Conservation (phyloP, 83 land plant genomes). For the Diphasiastrum complanatum region DNA sequence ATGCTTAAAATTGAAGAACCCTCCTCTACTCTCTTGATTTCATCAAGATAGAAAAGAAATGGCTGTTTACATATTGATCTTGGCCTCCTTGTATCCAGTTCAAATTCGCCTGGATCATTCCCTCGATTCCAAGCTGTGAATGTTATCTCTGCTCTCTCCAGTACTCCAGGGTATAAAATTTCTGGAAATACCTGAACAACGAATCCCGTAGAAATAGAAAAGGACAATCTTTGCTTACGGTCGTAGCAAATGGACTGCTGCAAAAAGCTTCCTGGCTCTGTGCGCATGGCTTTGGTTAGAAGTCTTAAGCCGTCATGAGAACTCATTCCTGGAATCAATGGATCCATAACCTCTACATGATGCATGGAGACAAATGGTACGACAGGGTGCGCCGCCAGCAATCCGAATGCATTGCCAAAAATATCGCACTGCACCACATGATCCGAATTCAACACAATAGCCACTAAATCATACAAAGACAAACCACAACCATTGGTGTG, state of each 20-base stretch:
- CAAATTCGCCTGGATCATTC: slow-evolving; percentile 41
- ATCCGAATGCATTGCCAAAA: slow-evolving; percentile 55
- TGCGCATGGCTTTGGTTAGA: slow-evolving; percentile 32
- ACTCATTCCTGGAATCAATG: slow-evolving; percentile 35
- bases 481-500: too few relatives aligned
- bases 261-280: slow-evolving; percentile 47
- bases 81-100: slow-evolving; percentile 53
- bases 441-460: too few relatives aligned
- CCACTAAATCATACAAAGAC: too few relatives aligned
- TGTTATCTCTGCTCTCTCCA: slow-evolving; percentile 48
- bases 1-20: slow-evolving; percentile 22
- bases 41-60: slow-evolving; percentile 36
- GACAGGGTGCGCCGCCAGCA: slow-evolving; percentile 65
- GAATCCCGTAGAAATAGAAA: slow-evolving; percentile 68
- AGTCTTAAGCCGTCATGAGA: slow-evolving; percentile 34
- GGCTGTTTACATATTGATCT: slow-evolving; percentile 44
- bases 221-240: slow-evolving; percentile 35
- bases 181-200: slow-evolving; percentile 49
- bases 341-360: slow-evolving; percentile 53
- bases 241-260: slow-evolving; percentile 66
- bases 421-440: slow-evolving; percentile 44
- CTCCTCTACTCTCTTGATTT: slow-evolving; percentile 11
- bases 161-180: slow-evolving; percentile 32
- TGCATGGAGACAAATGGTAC: slow-evolving; percentile 76
- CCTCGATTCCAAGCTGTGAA: slow-evolving; percentile 55